phyloP scores from a whole-genome alignment of 148 eudicot genomes.

The Euryodendron excelsum region DNA sequence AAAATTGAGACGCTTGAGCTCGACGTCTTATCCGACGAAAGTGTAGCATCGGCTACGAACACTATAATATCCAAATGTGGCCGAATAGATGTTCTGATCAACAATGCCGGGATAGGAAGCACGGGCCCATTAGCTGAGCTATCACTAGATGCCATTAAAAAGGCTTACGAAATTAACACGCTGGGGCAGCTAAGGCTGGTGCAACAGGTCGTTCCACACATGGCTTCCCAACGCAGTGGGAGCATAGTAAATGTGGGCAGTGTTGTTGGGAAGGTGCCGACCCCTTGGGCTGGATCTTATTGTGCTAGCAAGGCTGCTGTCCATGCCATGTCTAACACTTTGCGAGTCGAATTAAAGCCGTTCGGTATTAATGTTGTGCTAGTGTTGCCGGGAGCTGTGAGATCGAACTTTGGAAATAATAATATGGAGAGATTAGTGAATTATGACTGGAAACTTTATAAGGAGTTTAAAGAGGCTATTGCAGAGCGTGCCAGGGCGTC shows the following conservation, averaged over 20 bases:
- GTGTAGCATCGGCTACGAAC: conserved; percentile 30
- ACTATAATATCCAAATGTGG: conserved; percentile 32
- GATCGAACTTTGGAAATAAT: conserved; percentile 37
- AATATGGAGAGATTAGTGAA: conserved; percentile 19
- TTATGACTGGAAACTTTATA: conserved; percentile 40
- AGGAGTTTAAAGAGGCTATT: conserved; percentile 30
- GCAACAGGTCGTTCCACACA: conserved; percentile 45
- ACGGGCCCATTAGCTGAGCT: conserved; percentile 48
- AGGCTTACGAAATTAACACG: conserved; percentile 42
- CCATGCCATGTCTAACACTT: conserved; percentile 35
- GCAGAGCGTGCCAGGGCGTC: conserved; percentile 41
- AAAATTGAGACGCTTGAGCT: conserved; percentile 40
- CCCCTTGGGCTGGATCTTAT: conserved; percentile 56
- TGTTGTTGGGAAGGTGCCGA: conserved; percentile 42
- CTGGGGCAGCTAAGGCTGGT: conserved; percentile 44
- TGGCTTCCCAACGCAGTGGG: conserved; percentile 32
- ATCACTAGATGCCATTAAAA: conserved; percentile 28
- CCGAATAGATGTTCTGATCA: conserved; percentile 36
- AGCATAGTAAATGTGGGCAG: conserved; percentile 48
- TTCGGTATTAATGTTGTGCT: conserved; percentile 37
- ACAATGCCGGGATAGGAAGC: conserved; percentile 46
- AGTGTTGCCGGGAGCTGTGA: conserved; percentile 42
- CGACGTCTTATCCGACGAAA: conserved; percentile 42
- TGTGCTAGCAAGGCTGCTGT: conserved; percentile 49
- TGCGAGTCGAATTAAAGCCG: conserved; percentile 41